Base-by-base conservation (phyloP, 768 basidiomycete genomes). In the Mycena chlorophos region DNA sequence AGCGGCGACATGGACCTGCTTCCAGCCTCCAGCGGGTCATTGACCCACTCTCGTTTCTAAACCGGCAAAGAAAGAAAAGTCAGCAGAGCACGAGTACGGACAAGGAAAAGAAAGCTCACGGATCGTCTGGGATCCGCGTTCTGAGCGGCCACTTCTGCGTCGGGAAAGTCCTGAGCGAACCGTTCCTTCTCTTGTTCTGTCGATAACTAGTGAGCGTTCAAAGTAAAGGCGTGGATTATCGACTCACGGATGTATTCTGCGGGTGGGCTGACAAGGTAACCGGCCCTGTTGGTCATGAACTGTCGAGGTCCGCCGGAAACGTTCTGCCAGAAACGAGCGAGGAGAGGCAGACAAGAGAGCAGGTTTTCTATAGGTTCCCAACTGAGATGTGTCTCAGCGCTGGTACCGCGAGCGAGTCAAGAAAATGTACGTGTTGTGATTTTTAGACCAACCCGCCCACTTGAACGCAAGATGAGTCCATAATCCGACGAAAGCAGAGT, bases 281-380 rank as follows among this genome's bases (percentile, higher is more conserved):
- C 45, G n/a, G 8, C 20, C 10, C 13, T 20, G 25, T 46, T 46
- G 6, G n/a, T n/a, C 45, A 46, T 46, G n/a, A 46, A 46, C 12
- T 20, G 23, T 6, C 45, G 23, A 13, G 22, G 5, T 26, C 45
- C 45, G 22, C n/a, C 23, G 10, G 23, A 20, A 13, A 46, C 25
- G 25, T 28, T 28, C 8, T 46, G 23, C 45, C 45, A 46, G 45
- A 46, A 46, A 12, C 45, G 22, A 23, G 5, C 13, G n/a, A 46
- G 23, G 5, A 26, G 12, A 4, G 14, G 5, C 12, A 25, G 20
- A n/a, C 45, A 46, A 4, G 45, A 27, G 8, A 23, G 22, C 23
- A 46, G 45, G 27, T 46, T 46, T 26, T 27, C 45, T 22, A 46
- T 46, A 25, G 45, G 20, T 25, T 46, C 45, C 45, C 45, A 46